Evolutionary conservation across 2,329 filamentous ascomycete species (phyloP), one percentile per base, ranked within the genome.

Genomic region (Fusarium sp.): DNA sequence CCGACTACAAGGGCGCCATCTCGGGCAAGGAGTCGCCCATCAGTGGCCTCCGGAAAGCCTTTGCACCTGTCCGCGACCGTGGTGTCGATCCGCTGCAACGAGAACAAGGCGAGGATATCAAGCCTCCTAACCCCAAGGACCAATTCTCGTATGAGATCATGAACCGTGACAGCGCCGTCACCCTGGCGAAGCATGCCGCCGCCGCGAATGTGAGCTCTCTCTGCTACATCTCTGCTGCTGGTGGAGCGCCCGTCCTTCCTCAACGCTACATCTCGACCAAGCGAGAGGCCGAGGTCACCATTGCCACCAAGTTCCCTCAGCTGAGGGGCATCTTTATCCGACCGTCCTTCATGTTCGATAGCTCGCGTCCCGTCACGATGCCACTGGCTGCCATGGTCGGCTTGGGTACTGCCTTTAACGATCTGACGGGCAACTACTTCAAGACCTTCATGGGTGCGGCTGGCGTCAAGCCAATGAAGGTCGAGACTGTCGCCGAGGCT

Each of bases 121-220:
- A 86, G 71, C 86, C 90, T 1, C 84, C 89, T 57, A 89, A 92
- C 78, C 86, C 83, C 49, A 89, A 89, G 72, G 89, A 90, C 25
- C 91, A 96, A 80, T 84, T 97, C 74, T 97, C 95, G 16, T 99
- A 99, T 82, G 96, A 98, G 83, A 85, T 93, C 65, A 97, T 99
- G 93, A 99, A 99, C 82, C 88, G 96, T 62, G 95, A 98, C 81
- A 88, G 84, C 82, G 95, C 95, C 51, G 88, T 98, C 66, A 87
- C 90, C 59, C 85, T 97, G 13, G 96, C 95, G 13, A 89, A 90
- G 75, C 92, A 95, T 77, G 89, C 93, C 2, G 85, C 86, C 25
- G 82, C 82, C 33, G 87, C 88, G 64, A 84, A 88, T 34, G 90
- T 90, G 13, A 81, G 85, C 16, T 88, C 89, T 0, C 97, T 97